Percentiles rank a stretch among this genome's conserved stretches.
phyloP scores from a whole-genome alignment of 2,329 filamentous ascomycete genomes.

The Botrytis fabae region DNA sequence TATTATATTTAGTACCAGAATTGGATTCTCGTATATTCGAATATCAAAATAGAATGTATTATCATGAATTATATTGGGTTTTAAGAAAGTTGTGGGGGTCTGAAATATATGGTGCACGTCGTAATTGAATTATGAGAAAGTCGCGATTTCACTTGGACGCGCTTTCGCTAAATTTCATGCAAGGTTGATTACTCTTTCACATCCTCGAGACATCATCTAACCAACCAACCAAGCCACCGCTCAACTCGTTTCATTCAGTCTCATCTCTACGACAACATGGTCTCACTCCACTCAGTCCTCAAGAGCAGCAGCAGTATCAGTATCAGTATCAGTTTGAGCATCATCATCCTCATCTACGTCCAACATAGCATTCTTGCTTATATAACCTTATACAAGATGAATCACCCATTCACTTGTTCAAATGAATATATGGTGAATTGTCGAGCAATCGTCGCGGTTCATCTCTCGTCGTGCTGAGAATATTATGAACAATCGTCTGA shows the following conservation, averaged over 20 bases:
- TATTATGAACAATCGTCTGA: not conserved
- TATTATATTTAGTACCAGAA: not conserved
- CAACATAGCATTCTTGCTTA: not conserved
- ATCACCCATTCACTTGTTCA: no score
- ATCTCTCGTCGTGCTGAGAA: not conserved
- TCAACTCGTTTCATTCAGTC: not conserved
- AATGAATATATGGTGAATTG: not conserved
- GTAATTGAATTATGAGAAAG: constrained; percentile 18
- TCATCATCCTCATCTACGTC: not conserved
- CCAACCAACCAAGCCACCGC: not conserved
- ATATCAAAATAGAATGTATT: not conserved
- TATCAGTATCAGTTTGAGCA: no score
- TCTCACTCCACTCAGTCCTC: not conserved
- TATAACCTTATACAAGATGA: not conserved
- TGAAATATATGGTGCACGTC: not conserved
- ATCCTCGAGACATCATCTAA: not conserved
- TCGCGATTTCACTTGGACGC: constrained; percentile 18
- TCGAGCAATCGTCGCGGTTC: not conserved
- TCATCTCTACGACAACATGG: not conserved
- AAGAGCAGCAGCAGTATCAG: not conserved
- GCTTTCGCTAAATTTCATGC: constrained; percentile 22
- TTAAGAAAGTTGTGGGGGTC: not conserved
- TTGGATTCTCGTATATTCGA: not conserved
- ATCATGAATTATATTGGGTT: not conserved
- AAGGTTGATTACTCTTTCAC: constrained; percentile 9